Evolutionary conservation across 116 monocot genomes (phyloP), one percentile per base, ranked within the genome.

Genomic region (Phalaenopsis hybrid): DNA sequence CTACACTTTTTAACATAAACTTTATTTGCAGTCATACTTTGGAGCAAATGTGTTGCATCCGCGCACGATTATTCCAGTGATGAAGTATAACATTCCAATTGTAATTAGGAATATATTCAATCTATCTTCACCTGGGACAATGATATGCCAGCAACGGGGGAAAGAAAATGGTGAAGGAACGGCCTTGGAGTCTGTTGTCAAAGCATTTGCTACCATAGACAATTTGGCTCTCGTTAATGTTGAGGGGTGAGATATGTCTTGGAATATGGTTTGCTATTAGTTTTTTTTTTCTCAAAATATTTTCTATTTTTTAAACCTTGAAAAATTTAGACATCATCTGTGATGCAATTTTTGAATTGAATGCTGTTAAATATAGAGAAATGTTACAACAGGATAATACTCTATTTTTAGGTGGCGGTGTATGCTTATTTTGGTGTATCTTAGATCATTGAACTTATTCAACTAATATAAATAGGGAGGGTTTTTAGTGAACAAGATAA

Each of bases 11-110:
- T 25, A 77, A 28, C 77, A 51, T 81, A 20, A 75, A 49, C 5
- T 45, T 58, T 82, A 44, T 77, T 81, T 86, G 86, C 89, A 97
- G 97, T 97, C 97, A 59, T 97, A 97, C 81, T 97, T 97, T 82
- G 97, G 97, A 8, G 97, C 97, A 89, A 97, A 97, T 87, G 97
- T 97, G 84, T 80, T 97, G 81, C 97, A 97, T 89, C 97, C 97
- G 57, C 92, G 97, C 25, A 97, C 97, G 15, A 97, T 97, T 61
- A 94, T 97, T 81, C 97, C 97, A 75, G 94, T 97, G 9, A 97
- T 97, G 97, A 91, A 83, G 81, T 81, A 89, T 81, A 84, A 90
- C 46, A 97, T 97, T 81, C 97, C 97, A 5, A 97, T 97, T 81
- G 75, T 92, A 20, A 98, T 98, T 80, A 87, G 93, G 52, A 98